Percentiles rank a stretch among this genome's conserved stretches.
Evolutionary conservation across 2,329 filamentous ascomycete species (phyloP).

Genomic region (Diaporthe sp.): DNA sequence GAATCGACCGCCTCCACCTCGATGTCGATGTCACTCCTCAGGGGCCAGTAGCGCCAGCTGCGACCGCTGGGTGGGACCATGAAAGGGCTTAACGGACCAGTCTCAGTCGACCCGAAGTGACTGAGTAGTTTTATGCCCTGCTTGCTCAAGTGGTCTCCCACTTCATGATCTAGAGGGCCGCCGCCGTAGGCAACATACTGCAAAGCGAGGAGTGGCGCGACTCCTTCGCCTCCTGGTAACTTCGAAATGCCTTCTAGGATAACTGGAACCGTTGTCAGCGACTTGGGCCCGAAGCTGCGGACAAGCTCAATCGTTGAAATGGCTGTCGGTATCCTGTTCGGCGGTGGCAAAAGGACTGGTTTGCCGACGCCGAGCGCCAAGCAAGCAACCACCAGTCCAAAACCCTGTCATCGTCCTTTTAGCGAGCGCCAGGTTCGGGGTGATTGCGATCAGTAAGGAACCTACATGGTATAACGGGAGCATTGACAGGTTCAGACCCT

Average conservation of each 20-base stretch:
- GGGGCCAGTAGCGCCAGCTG: not conserved
- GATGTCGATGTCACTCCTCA: not conserved
- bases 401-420: not conserved
- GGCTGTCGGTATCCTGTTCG: not conserved
- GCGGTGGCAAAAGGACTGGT: not conserved
- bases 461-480: constrained; percentile 7
- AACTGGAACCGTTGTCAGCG: constrained; percentile 1
- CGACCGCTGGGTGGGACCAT: not conserved
- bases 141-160: not conserved
- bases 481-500: not conserved
- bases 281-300: not conserved
- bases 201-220: not conserved
- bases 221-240: not conserved
- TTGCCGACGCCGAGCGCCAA: not conserved
- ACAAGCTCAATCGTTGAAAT: not conserved
- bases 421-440: not conserved
- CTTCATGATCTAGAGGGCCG: not conserved
- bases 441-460: not conserved
- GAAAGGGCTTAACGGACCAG: not conserved
- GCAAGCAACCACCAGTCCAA: not conserved
- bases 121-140: constrained; percentile 4
- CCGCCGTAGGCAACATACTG: constrained; percentile 6
- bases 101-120: constrained; percentile 12
- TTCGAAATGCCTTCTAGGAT: constrained; percentile 8
- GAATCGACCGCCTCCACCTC: not conserved